Conservation (phyloP, 257 asterid genomes). For the Scutellaria baicalensis region DNA sequence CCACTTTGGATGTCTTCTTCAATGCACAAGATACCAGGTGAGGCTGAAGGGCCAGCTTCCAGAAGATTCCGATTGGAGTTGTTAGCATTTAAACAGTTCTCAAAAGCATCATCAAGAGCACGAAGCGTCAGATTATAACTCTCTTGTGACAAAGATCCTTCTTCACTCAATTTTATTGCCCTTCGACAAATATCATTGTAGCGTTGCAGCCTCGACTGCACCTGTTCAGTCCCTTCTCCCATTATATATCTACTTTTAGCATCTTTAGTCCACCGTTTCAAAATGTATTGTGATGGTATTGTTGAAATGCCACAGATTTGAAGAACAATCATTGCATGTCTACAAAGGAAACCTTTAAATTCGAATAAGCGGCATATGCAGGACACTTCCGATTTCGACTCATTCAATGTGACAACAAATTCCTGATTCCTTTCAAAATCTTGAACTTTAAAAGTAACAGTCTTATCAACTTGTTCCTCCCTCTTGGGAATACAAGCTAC, state of each 20-base stretch:
- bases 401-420: conserved; percentile 59
- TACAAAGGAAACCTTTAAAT: conserved; percentile 78
- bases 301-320: conserved; percentile 73
- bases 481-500: conserved; percentile 86
- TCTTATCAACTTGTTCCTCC: conserved; percentile 50
- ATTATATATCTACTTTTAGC: conserved; percentile 50
- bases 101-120: conserved; percentile 76
- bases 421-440: conserved; percentile 78
- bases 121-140: conserved; percentile 53
- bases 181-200: conserved; percentile 72
- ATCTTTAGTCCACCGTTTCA: conserved; percentile 93
- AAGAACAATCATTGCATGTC: conserved; percentile 88
- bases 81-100: conserved; percentile 60
- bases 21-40: conserved; percentile 62
- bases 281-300: conserved; percentile 68
- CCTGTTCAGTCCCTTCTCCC: conserved; percentile 61
- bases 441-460: conserved; percentile 54
- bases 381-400: conserved; percentile 66
- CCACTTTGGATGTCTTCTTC: conserved; percentile 81
- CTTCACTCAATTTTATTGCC: conserved; percentile 79
- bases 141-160: conserved; percentile 90
- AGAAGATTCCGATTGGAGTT: conserved; percentile 57
- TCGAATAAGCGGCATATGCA: conserved; percentile 86
- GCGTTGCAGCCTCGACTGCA: conserved; percentile 74
- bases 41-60: conserved; percentile 67